Evolutionary conservation across 495 filamentous ascomycete species (phyloP), one percentile per base, ranked within the genome.

Genomic region (Xylaria venustula): DNA sequence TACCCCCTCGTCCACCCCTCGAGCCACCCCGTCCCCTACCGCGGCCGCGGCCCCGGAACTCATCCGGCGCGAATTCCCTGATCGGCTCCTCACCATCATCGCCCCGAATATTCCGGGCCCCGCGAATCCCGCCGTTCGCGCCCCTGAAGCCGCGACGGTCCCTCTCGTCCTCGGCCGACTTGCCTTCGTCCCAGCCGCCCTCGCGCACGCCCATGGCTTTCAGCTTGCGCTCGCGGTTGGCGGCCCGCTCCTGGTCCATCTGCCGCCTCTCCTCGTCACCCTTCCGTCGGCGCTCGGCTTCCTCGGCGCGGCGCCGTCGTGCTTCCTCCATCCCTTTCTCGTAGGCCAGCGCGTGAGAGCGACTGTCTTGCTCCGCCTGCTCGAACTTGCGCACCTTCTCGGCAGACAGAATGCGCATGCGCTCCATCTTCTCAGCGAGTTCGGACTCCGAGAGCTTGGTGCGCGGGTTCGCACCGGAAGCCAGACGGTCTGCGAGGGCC

Each of bases 381-480:
- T 83, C 79, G 54, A 79, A 81, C 14, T 74, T 77, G 34, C 78
- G 78, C 58, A 75, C 76, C 66, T 78, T 79, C 40, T 79, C 75
- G 19, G 73, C 73, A 1, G 74, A 67, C 6, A 80, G 64, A 22
- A 82, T 68, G 15, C 79, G 80, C 74, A 79, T 81, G 59, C 74
- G 61, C 57, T 79, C 75, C 76, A 84, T 79, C 64, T 81, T 81
- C 42, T 73, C 77, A 0, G 76, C 70, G 12, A 83, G 73, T 67
- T 85, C 80, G 5, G 74, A 65, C 1, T 84, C 80, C 15, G 81
- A 83, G 7, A 81, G 79, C 65, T 85, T 85, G 9, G 74, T 73
- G 53, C 77, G 77, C 22, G 79, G 78, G 67, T 79, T 79, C 6
- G 71, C 78, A 54, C 79, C 79, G 2, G 77, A 80, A 37, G 68